Base-by-base conservation (phyloP, 805 yeast genomes). In the Komagataella kurtzmanii region DNA sequence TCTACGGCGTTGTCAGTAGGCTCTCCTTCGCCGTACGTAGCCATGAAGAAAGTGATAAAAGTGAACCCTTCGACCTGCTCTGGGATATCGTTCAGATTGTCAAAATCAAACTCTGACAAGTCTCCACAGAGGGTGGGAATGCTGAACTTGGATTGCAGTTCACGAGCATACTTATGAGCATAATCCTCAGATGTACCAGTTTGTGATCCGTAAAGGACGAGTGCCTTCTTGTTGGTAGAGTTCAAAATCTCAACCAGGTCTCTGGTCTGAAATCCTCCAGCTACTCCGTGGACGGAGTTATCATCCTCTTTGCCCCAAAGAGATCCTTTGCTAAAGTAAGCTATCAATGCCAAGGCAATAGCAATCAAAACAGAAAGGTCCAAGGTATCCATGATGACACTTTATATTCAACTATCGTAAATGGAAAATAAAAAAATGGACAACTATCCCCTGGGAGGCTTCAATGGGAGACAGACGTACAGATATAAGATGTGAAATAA, bases 121-220 rank as follows among this genome's bases (percentile, higher is more conserved):
- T 91, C 98, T 7, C 84, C 93, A 53, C 84, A 80, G 84, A 93
- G 80, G 2, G 91, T 80, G 56, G 82, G 80, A 58, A 93, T 74
- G 47, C 90, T 88, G 63, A 85, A 90, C 64, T 84, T 78, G 24
- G 95, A 73, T 58, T 81, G 80, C 60, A 91, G 80, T 65, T 93
- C 99, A 63, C 90, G 89, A 49, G 96, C 81, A 58, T 89, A 82
- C 64, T 91, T 87, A 59, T 84, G 79, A 17, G 97, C 95, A 61
- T 89, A 91, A 63, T 93, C 99, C 69, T 93, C 99, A 47, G 98
- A 96, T 17, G 99, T 93, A 56, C 99, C 99, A 4, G 99, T 93
- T 69, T 93, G 99, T 12, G 98, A 90, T 17, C 96, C 98, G 64
- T 77, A 93, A 54, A 93, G 76, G 3, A 93, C 83, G 47, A 89